phyloP scores from a whole-genome alignment of 306 rosid genomes.

The Inga oerstediana region DNA sequence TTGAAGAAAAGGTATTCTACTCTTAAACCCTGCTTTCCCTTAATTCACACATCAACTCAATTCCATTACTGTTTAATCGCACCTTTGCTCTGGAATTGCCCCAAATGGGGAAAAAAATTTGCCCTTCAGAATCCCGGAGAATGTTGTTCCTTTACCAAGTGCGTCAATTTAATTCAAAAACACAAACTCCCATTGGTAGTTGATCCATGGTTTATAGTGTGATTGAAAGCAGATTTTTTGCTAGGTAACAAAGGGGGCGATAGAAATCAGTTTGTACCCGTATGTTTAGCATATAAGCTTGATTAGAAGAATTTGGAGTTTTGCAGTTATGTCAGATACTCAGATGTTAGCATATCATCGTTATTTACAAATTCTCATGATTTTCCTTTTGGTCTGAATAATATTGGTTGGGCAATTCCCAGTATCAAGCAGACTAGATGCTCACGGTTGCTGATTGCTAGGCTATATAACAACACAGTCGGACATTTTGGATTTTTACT shows the following conservation, averaged over 20 bases:
- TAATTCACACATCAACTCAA: not conserved
- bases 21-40: not conserved
- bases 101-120: not conserved
- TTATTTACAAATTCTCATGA: not conserved
- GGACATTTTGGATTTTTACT: not conserved
- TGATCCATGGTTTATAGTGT: not conserved
- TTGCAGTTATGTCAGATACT: not conserved
- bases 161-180: not conserved
- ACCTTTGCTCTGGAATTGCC: not conserved
- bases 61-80: not conserved
- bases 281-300: not conserved
- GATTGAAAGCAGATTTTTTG: not conserved
- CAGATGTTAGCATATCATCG: not conserved
- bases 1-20: constrained; percentile 71
- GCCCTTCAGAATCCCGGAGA: not conserved
- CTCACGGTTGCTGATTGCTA: not conserved
- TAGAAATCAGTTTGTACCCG: not conserved
- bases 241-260: not conserved
- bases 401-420: not conserved
- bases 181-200: not conserved
- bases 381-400: not conserved
- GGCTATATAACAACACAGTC: not conserved
- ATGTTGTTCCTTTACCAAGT: not conserved
- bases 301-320: not conserved
- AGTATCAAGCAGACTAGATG: not conserved